These are phyloP conservation scores for Vitis rupestris DNA, from an alignment of 164 flowering plant genomes.

Conservation along the genomic window DNA sequence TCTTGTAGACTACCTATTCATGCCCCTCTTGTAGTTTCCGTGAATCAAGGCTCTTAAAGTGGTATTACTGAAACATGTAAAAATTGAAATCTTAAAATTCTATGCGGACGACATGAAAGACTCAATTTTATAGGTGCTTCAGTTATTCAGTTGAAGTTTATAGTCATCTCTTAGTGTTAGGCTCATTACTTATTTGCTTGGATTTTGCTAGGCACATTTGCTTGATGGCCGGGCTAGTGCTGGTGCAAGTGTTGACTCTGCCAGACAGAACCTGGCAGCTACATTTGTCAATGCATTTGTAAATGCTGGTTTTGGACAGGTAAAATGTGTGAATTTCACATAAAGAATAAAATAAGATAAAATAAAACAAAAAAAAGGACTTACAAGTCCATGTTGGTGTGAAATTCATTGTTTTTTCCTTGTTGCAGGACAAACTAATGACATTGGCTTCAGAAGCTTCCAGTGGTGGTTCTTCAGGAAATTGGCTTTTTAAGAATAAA, in stretches of 20 bases:
- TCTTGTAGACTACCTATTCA: no score
- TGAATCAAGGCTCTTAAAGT: no score
- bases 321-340: constrained; percentile 17
- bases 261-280: constrained; percentile 94
- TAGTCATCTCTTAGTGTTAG: not conserved
- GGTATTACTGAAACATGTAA: no score
- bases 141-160: not conserved
- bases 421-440: constrained; percentile 89
- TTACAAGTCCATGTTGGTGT: not conserved
- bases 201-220: constrained; percentile 70
- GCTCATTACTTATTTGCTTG: not conserved
- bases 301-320: constrained; percentile 99
- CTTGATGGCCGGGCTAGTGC: constrained; percentile 97
- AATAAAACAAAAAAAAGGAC: no score
- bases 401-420: constrained; percentile 2
- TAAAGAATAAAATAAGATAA: not conserved
- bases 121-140: no score
- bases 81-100: no score
- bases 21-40: no score
- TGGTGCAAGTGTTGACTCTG: constrained; percentile 96
- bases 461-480: constrained; percentile 70
- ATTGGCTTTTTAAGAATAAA: constrained; percentile 97
- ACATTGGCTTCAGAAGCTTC: constrained; percentile 77
- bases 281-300: constrained; percentile 99
- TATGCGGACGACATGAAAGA: no score